Evolutionary conservation across 1,139 yeast species (phyloP).

Genomic region (Keqinozyma sinolaborantium): DNA sequence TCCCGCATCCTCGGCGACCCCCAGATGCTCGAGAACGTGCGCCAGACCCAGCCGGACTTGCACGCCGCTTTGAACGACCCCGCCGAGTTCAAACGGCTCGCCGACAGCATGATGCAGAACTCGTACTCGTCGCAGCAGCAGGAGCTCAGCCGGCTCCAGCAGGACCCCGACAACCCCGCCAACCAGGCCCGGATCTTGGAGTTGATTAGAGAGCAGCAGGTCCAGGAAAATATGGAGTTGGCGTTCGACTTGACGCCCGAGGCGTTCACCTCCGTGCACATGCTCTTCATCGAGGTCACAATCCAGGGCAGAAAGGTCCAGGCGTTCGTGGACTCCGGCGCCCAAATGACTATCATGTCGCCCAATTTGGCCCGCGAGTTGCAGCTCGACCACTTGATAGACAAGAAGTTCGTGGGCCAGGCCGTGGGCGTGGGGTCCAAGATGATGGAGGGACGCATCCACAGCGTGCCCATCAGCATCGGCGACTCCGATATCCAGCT

Average conservation of each 20-base stretch:
- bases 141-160: conserved; percentile 48
- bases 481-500: conserved; percentile 49
- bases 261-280: conserved; percentile 73
- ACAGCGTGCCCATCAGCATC: conserved; percentile 81
- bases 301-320: conserved; percentile 79
- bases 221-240: conserved; percentile 71
- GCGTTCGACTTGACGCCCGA: conserved; percentile 92
- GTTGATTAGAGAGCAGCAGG: conserved; percentile 65
- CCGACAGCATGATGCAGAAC: conserved; percentile 24
- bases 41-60: conserved; percentile 38
- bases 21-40: conserved; percentile 28
- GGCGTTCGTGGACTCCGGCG: conserved; percentile 97
- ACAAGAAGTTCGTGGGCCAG: conserved; percentile 72
- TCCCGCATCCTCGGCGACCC: conserved; percentile 44
- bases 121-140: conserved; percentile 20
- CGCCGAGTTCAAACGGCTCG: conserved; percentile 44
- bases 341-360: conserved; percentile 83
- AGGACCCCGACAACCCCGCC: conserved; percentile 73
- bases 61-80: conserved; percentile 48
- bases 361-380: conserved; percentile 73
- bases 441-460: conserved; percentile 77
- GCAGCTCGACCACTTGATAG: conserved; percentile 73
- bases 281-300: conserved; percentile 76
- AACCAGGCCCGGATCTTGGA: conserved; percentile 68
- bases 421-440: conserved; percentile 91